Evolutionary conservation across 257 asterid genomes (phyloP).

Genomic region (Osmanthus fragrans): DNA sequence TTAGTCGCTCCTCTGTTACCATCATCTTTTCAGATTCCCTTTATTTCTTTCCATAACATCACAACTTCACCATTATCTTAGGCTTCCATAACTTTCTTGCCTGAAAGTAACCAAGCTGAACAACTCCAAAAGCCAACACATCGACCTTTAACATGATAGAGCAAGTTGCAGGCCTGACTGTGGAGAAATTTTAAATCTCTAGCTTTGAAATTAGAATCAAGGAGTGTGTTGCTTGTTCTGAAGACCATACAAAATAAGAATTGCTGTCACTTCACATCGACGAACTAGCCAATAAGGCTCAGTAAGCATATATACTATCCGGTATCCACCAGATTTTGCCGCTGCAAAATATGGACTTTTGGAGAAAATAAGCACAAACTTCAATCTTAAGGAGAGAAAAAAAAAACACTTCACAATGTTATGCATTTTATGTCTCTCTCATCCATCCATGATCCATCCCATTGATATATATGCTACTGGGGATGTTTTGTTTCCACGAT

Average conservation of each 20-base stretch:
- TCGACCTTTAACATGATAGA: slow-evolving; percentile 48
- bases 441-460: not conserved
- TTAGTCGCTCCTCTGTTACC: slow-evolving; percentile 52
- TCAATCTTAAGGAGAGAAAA: no score
- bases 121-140: slow-evolving; percentile 69
- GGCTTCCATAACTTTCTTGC: slow-evolving; percentile 56
- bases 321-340: no score
- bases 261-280: no score
- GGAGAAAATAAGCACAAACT: no score
- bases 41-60: slow-evolving; percentile 61
- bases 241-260: not conserved
- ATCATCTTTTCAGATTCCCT: slow-evolving; percentile 48
- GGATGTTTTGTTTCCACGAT: not conserved
- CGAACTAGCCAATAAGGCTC: no score
- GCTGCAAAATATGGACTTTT: no score
- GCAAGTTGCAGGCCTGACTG: slow-evolving; percentile 47
- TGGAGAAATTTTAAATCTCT: slow-evolving; percentile 59
- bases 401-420: no score
- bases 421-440: not conserved
- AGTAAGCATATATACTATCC: no score
- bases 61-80: slow-evolving; percentile 46
- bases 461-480: not conserved
- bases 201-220: slow-evolving; percentile 70
- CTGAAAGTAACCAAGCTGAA: slow-evolving; percentile 66
- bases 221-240: slow-evolving; percentile 57